Conservation (phyloP, 2,329 filamentous ascomycete genomes). For the Sordariomycetes sp. region DNA sequence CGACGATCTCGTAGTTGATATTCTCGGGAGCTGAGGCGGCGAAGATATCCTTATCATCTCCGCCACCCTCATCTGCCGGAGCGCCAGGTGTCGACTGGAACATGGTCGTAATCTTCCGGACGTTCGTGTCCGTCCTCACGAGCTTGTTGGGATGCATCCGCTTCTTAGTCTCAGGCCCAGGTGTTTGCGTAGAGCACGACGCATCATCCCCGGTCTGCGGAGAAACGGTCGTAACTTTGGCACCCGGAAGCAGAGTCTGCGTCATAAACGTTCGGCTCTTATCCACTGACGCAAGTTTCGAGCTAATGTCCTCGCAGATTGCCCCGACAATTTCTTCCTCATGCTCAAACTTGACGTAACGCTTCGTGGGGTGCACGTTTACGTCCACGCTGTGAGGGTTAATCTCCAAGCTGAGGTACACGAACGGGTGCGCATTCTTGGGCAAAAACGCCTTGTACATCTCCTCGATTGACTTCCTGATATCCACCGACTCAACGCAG, state of each 20-base stretch:
- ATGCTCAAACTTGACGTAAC: conserved; percentile 93
- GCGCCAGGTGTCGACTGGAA: conserved; percentile 37
- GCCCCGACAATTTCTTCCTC: conserved; percentile 90
- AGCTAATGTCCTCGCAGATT: conserved; percentile 68
- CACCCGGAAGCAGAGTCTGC: conserved; percentile 73
- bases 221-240: conserved; percentile 16
- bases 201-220: conserved; percentile 12
- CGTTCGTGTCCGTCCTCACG: conserved; percentile 75
- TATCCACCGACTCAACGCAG: conserved; percentile 74
- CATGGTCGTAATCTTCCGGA: conserved; percentile 96
- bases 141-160: conserved; percentile 54
- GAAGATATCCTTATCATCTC: conserved; percentile 18
- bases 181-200: conserved; percentile 15
- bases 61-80: not conserved
- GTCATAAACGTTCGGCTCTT: conserved; percentile 90
- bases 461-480: conserved; percentile 85
- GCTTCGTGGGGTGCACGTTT: conserved; percentile 93
- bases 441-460: conserved; percentile 79
- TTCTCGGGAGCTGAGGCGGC: conserved; percentile 26
- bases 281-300: conserved; percentile 73
- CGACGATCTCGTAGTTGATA: conserved; percentile 55
- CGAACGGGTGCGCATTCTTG: conserved; percentile 87
- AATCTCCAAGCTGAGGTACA: conserved; percentile 85
- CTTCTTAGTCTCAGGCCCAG: conserved; percentile 21
- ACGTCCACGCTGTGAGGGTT: conserved; percentile 89